Evolutionary conservation across 225 moss, liverwort and hornwort genomes (phyloP).

Genomic region (Straminergon stramineum): DNA sequence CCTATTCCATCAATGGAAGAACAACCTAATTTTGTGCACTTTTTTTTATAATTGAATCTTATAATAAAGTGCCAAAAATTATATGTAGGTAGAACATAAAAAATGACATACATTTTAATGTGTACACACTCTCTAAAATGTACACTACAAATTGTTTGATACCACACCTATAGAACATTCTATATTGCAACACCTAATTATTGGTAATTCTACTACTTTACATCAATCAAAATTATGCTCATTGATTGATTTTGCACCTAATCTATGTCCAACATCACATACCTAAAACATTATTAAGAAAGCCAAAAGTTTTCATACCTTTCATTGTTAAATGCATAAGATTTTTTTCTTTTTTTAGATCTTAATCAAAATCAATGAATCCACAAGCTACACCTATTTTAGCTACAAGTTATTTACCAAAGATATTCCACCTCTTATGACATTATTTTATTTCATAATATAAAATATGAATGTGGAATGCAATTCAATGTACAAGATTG

Average conservation of each 20-base stretch:
- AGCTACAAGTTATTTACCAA: no score
- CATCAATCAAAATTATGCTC: not conserved
- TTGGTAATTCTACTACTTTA: not conserved
- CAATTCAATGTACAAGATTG: accelerated
- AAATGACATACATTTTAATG: not conserved
- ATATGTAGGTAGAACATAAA: not conserved
- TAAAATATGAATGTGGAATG: not conserved
- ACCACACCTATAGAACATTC: not conserved
- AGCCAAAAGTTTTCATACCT: not conserved
- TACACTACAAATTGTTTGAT: not conserved
- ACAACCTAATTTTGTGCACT: not conserved
- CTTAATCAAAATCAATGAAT: not conserved
- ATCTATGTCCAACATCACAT: not conserved
- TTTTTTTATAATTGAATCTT: not conserved
- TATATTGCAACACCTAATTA: not conserved
- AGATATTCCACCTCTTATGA: not conserved
- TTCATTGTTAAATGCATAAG: not conserved
- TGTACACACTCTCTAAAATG: not conserved
- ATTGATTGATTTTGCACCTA: not conserved
- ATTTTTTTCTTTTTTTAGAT: not conserved
- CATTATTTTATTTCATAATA: not conserved
- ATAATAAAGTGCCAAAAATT: not conserved
- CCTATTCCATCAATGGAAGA: not conserved
- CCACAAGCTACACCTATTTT: not conserved
- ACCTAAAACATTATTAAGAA: no score